phyloP scores from a whole-genome alignment of 2,329 filamentous ascomycete species.

The Colletotrichum australisinense region DNA sequence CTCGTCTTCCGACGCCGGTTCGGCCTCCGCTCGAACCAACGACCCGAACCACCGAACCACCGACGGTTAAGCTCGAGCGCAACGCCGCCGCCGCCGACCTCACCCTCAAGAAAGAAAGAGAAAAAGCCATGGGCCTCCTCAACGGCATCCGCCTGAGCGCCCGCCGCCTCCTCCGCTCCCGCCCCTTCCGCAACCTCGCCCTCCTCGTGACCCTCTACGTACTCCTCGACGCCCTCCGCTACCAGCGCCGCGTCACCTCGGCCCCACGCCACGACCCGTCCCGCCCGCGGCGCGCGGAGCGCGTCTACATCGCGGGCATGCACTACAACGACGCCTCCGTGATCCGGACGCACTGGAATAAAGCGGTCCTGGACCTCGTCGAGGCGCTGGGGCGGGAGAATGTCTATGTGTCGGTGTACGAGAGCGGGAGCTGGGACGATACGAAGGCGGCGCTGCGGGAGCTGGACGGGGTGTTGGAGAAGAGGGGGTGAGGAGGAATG shows the following conservation, averaged over 20 bases:
- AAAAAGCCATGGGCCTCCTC: conserved; percentile 11
- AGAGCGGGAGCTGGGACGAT: conserved; percentile 77
- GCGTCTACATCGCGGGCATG: conserved; percentile 76
- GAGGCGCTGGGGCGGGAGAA: conserved; percentile 70
- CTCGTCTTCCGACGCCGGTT: neutral
- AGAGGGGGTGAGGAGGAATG: conserved; percentile 62
- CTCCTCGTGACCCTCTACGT: conserved; percentile 49
- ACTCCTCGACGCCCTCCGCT: conserved; percentile 52
- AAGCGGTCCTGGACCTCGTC: conserved; percentile 68
- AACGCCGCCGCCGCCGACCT: neutral
- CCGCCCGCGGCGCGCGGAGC: conserved; percentile 44
- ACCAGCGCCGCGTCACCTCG: conserved; percentile 38
- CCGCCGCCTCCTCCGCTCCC: conserved; percentile 51
- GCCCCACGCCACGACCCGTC: conserved; percentile 33
- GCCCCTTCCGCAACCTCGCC: conserved; percentile 47
- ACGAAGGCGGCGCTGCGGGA: conserved; percentile 71
- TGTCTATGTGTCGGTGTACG: conserved; percentile 75
- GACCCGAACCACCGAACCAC: neutral
- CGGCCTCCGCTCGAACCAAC: neutral
- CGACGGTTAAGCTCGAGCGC: neutral
- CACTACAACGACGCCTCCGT: conserved; percentile 75
- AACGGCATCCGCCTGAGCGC: conserved; percentile 35
- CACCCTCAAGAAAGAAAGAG: neutral
- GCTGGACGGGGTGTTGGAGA: conserved; percentile 65
- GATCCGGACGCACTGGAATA: conserved; percentile 71